Percentiles rank a stretch among this genome's conserved stretches.
Evolutionary conservation across 306 rosid genomes (phyloP).

Genomic region (Prinsepia uniflora): DNA sequence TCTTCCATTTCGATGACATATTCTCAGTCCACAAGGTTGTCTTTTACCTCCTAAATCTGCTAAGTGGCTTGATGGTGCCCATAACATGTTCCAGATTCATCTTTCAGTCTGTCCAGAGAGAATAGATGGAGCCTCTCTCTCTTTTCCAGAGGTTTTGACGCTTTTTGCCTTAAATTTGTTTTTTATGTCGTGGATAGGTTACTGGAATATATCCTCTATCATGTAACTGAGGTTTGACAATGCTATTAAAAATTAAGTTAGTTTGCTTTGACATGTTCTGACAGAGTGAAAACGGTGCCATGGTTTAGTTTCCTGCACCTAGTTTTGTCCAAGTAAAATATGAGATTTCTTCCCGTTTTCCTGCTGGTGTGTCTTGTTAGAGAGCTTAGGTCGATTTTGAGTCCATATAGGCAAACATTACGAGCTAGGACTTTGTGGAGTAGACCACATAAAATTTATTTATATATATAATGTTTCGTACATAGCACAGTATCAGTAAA

Average conservation of each 20-base stretch:
- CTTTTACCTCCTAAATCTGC: slow-evolving; percentile 34
- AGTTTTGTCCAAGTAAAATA: not conserved
- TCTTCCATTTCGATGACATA: slow-evolving; percentile 32
- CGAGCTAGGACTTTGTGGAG: not conserved
- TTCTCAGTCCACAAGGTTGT: slow-evolving; percentile 45
- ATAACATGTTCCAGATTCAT: slow-evolving; percentile 29
- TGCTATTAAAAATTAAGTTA: not conserved
- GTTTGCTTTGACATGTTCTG: not conserved
- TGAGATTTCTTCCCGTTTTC: not conserved
- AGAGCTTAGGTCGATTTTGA: not conserved
- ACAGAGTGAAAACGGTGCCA: not conserved
- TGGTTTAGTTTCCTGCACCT: not conserved
- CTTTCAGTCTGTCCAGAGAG: not conserved
- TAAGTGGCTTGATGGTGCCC: slow-evolving; percentile 29
- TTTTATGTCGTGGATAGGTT: not conserved
- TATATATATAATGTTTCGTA: not conserved
- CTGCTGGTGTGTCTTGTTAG: not conserved
- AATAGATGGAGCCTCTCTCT: not conserved
- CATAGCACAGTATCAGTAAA: not conserved
- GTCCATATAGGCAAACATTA: not conserved
- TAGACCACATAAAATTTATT: not conserved
- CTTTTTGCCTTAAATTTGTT: not conserved
- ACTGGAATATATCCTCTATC: not conserved
- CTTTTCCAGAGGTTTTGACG: not conserved
- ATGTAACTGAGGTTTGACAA: not conserved